These are phyloP conservation scores for Botryotinia calthae DNA, from an alignment of 2,329 filamentous ascomycete genomes.

Conservation along the genomic window DNA sequence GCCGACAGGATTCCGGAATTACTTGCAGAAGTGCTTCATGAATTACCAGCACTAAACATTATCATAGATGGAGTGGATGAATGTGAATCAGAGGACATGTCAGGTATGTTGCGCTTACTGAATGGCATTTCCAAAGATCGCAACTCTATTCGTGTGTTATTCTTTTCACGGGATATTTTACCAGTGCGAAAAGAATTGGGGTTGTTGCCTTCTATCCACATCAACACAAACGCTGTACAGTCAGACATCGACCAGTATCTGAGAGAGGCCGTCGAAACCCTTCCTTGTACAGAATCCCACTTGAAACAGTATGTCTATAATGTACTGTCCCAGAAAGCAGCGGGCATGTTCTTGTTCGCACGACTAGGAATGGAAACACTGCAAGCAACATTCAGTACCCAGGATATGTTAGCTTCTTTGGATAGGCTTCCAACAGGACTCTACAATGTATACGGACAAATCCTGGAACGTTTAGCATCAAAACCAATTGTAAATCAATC, in stretches of 20 bases:
- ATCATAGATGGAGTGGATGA: slow-evolving; percentile 19
- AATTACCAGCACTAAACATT: slow-evolving; percentile 8
- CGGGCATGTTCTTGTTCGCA: slow-evolving; percentile 20
- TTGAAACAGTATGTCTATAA: slow-evolving; percentile 19
- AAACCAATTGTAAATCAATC: neutral
- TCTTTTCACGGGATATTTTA: slow-evolving; percentile 18
- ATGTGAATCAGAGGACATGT: slow-evolving; percentile 15
- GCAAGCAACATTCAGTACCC: slow-evolving; percentile 14
- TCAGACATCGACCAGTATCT: slow-evolving; percentile 16
- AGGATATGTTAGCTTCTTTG: slow-evolving; percentile 18
- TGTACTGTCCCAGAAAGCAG: slow-evolving; percentile 12
- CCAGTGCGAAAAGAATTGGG: slow-evolving; percentile 15
- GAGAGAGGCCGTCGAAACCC: slow-evolving; percentile 14
- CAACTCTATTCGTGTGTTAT: slow-evolving; percentile 9
- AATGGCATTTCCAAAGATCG: neutral
- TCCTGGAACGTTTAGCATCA: slow-evolving; percentile 13
- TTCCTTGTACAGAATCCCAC: slow-evolving; percentile 16
- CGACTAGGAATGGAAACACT: slow-evolving; percentile 16
- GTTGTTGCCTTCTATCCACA: neutral
- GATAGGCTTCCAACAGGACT: slow-evolving; percentile 15
- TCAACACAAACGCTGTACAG: neutral
- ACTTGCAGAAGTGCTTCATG: slow-evolving; percentile 1
- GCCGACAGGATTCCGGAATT: slow-evolving; percentile 12
- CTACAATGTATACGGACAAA: slow-evolving; percentile 15
- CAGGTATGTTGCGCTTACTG: slow-evolving; percentile 13